Evolutionary conservation across 768 basidiomycete genomes (phyloP).

Genomic region (Leccinum uliginosum): DNA sequence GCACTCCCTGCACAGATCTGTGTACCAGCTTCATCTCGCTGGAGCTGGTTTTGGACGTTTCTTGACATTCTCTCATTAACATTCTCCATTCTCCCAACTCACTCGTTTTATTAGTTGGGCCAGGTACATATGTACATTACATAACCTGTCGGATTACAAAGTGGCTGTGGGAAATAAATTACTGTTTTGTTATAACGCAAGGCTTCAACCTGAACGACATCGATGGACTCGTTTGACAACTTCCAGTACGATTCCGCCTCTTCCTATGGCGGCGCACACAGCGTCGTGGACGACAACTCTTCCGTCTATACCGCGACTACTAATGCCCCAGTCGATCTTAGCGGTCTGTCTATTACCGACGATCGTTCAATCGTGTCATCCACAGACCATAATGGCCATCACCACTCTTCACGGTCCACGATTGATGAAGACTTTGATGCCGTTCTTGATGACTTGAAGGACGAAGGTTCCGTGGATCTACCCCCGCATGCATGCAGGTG

Average conservation of each 20-base stretch:
- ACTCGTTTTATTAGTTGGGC: conserved; percentile 8
- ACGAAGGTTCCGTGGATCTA: conserved; percentile 71
- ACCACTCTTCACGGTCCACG: conserved; percentile 30
- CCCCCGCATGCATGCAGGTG: conserved; percentile 96
- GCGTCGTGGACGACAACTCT: conserved; percentile 74
- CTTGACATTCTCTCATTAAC: conserved; percentile 10
- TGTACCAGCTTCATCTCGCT: neutral
- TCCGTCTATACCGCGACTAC: conserved; percentile 78
- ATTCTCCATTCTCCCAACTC: conserved; percentile 2
- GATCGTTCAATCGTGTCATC: conserved; percentile 44
- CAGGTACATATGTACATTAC: neutral
- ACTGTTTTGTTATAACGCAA: conserved; percentile 11
- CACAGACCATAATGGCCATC: conserved; percentile 36
- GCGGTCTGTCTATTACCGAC: conserved; percentile 64
- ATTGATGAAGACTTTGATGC: conserved; percentile 87
- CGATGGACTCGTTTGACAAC: conserved; percentile 81
- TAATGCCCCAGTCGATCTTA: conserved; percentile 57
- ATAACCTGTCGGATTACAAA: conserved; percentile 8
- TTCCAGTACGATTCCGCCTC: conserved; percentile 83
- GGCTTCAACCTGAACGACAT: conserved; percentile 21
- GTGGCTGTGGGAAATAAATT: conserved; percentile 25
- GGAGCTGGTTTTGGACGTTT: conserved; percentile 8
- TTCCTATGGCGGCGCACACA: conserved; percentile 65
- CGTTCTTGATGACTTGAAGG: conserved; percentile 85
- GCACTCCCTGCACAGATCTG: neutral